phyloP scores from a whole-genome alignment of 163 green algal species.

The Coccomyxa subellipsoidea region DNA sequence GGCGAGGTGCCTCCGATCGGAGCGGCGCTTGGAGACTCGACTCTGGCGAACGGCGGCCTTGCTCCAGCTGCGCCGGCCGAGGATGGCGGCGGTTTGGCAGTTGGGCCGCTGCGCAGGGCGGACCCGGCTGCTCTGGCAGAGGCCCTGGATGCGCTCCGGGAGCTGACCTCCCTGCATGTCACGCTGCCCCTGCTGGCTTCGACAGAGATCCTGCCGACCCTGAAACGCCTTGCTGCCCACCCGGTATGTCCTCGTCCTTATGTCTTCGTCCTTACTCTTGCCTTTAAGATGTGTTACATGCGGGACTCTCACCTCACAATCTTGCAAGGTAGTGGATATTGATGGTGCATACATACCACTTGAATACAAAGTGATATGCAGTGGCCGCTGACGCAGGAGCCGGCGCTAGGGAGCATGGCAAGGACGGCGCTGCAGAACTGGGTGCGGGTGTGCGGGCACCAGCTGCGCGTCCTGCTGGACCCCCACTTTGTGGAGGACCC shows the following conservation, averaged over 20 bases:
- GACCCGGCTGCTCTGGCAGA: neutral
- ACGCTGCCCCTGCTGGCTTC: neutral
- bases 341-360: too few species aligned
- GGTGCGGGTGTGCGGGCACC: neutral
- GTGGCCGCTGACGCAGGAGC: neutral
- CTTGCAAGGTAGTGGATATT: too few species aligned
- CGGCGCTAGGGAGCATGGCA: neutral
- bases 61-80: neutral
- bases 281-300: too few species aligned
- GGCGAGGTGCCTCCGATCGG: too few species aligned
- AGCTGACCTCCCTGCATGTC: slow-evolving; percentile 5
- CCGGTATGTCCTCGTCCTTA: neutral
- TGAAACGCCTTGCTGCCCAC: neutral
- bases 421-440: neutral
- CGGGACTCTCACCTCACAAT: too few species aligned
- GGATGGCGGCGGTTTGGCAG: neutral
- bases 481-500: neutral
- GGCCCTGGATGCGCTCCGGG: neutral
- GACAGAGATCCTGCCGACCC: neutral
- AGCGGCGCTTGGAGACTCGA: too few species aligned
- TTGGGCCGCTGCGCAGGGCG: neutral
- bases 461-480: slow-evolving; percentile 2
- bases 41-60: too few species aligned
- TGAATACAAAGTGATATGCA: too few species aligned
- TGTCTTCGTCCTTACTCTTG: too few species aligned